Base-by-base conservation (phyloP, 805 yeast species). In the Starmerella davenportii region DNA sequence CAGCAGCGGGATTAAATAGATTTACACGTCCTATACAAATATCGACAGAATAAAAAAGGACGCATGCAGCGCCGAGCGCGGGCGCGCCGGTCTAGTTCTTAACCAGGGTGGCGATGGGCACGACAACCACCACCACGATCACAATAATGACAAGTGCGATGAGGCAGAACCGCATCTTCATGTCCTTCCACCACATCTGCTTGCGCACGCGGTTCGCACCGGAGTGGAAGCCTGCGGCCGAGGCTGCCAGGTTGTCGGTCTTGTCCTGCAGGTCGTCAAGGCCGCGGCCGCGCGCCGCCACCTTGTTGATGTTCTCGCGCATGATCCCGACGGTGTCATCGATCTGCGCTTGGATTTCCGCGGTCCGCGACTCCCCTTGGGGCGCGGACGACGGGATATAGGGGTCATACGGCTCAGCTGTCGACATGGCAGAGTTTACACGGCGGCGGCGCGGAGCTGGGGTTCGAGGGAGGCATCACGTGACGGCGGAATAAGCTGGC, bases 171-270 rank as follows among this genome's bases (percentile, higher is more conserved):
- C 93, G 77, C 87, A 90, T 79, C 66, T 90, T 90, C 72, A 90
- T 70, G 59, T 87, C 94, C 61, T 90, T 87, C 79, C 93, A 80
- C 96, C 96, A 87, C 95, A 87, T 87, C 56, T 85, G 93, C 61
- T 85, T 87, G 63, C 98, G 79, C 35, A 87, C 95, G 52, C 93
- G 76, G 63, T 87, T 87, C 43, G 98, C 96, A 30, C 95, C 93
- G 57, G 93, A 72, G 58, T 92, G 81, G 66, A 90, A 87, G 28
- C 93, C 90, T 51, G 81, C 87, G 8, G 98, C 96, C 35, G 81
- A 72, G 35, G 76, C 81, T 33, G 93, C 93, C 51, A 87, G 69
- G 58, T 79, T 82, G 53, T 84, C 93, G 8, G 96, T 90, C 57
- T 84, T 80, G 57, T 80, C 90, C 54, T 85, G 94, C 50, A 87